Conservation (phyloP, 2,329 filamentous ascomycete genomes). For the Elsinoe australis region DNA sequence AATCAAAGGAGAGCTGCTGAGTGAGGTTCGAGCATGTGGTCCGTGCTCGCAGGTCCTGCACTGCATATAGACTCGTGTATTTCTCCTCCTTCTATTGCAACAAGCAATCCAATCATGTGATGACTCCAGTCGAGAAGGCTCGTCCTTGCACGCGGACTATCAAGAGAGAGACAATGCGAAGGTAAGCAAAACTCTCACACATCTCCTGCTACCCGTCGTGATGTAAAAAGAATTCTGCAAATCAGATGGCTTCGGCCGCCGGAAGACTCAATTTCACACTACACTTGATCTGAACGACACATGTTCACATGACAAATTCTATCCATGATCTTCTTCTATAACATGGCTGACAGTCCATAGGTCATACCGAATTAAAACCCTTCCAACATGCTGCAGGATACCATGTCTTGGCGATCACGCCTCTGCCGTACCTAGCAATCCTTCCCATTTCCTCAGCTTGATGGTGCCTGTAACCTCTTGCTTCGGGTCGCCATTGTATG, state of each 20-base stretch:
- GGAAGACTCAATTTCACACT: conserved; percentile 17
- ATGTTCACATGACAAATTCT: neutral
- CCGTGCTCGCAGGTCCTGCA: no score
- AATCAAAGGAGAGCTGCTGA: neutral
- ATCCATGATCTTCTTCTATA: neutral
- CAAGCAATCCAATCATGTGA: no score
- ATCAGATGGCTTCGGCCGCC: conserved; percentile 18
- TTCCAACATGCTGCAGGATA: neutral
- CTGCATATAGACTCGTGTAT: no score
- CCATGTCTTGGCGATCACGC: no score
- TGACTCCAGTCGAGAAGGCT: no score
- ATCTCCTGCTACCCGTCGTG: neutral
- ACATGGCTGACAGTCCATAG: neutral
- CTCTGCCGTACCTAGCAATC: conserved; percentile 25
- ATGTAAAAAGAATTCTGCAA: conserved; percentile 19
- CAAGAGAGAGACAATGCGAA: neutral
- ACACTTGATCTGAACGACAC: conserved; percentile 18
- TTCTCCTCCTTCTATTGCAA: no score
- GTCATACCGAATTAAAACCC: neutral
- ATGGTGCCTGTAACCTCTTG: conserved; percentile 25
- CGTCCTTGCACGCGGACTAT: no score
- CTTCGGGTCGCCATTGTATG: conserved; percentile 28
- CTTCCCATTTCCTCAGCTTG: conserved; percentile 30
- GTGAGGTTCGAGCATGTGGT: neutral
- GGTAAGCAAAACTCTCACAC: neutral